phyloP scores from a whole-genome alignment of 805 yeast species.

The Myxozyma sirexii region DNA sequence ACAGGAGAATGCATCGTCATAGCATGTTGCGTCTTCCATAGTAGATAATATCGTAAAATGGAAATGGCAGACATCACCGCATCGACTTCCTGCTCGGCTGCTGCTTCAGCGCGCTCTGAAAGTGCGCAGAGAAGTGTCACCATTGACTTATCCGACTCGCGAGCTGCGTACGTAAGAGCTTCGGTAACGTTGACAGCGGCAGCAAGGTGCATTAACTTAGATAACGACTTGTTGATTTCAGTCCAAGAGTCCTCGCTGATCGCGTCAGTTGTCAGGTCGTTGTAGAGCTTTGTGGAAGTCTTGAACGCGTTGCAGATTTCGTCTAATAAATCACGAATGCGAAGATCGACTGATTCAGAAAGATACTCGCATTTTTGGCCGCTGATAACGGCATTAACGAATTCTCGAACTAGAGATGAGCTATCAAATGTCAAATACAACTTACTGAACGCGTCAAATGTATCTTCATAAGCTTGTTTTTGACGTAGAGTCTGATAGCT shows the following conservation, averaged over 20 bases:
- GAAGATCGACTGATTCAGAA: constrained; percentile 18
- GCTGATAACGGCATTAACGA: constrained; percentile 5
- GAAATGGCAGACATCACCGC: constrained; percentile 4
- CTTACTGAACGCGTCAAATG: constrained; percentile 34
- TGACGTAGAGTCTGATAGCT: constrained; percentile 31
- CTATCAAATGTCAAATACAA: constrained; percentile 14
- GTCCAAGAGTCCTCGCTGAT: not conserved
- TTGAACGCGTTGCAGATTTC: constrained; percentile 8
- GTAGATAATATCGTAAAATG: constrained; percentile 13
- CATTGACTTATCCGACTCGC: constrained; percentile 7
- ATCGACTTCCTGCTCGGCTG: not conserved
- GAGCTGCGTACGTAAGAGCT: constrained; percentile 1
- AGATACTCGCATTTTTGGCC: constrained; percentile 21
- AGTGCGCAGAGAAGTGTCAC: not conserved
- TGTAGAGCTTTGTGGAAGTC: not conserved
- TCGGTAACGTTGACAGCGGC: constrained; percentile 15
- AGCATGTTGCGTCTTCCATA: constrained; percentile 25
- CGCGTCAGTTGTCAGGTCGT: constrained; percentile 12
- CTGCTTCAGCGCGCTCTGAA: constrained; percentile 9
- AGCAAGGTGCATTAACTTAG: constrained; percentile 13
- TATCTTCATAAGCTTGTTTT: constrained; percentile 34
- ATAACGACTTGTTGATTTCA: not conserved
- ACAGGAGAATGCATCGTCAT: constrained; percentile 7
- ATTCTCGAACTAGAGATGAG: constrained; percentile 18
- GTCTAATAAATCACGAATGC: constrained; percentile 20